A percentile compares a stretch with the other conserved stretches of the same genome.
Conservation (phyloP, 1,139 yeast genomes). For the Debaryomycetaceae sp. region DNA sequence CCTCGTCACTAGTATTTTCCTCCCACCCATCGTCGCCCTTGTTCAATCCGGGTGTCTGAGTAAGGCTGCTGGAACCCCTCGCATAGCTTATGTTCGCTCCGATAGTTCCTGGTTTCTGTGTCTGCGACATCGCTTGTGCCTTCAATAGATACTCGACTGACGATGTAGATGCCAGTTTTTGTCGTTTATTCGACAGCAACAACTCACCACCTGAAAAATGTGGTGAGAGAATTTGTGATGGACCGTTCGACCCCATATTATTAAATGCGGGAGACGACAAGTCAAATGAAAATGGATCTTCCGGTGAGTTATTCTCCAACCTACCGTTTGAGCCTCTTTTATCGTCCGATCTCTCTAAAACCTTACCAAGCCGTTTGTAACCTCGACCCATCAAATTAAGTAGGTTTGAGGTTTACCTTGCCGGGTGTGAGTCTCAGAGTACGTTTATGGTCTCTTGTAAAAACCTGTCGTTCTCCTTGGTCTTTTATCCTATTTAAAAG, state of each 20-base stretch:
- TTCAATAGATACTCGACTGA: background rate
- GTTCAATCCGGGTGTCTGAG: background rate
- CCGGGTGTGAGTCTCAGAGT: too few species aligned
- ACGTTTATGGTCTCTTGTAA: too few species aligned
- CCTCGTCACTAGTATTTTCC: constrained; percentile 27
- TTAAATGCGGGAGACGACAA: background rate
- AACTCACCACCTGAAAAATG: background rate
- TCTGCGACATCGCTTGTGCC: background rate
- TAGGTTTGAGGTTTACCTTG: background rate
- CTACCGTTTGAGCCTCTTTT: background rate
- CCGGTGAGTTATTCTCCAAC: background rate
- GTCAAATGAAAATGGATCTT: background rate
- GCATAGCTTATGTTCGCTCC: constrained; percentile 11
- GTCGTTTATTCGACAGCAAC: background rate
- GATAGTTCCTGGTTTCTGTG: constrained; percentile 6
- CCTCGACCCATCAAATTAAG: background rate
- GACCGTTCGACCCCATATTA: background rate
- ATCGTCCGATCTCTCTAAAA: background rate
- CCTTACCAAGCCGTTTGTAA: background rate
- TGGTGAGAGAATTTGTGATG: background rate
- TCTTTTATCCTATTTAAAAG: too few species aligned
- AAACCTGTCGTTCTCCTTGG: too few species aligned
- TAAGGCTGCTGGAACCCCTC: constrained; percentile 4
- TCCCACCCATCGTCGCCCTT: background rate
- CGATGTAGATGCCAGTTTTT: background rate